A percentile compares a stretch with the other conserved stretches of the same genome.
These are phyloP conservation scores for Blastobotrys indianensis DNA, from an alignment of 1,139 yeast genomes.

Conservation along the genomic window DNA sequence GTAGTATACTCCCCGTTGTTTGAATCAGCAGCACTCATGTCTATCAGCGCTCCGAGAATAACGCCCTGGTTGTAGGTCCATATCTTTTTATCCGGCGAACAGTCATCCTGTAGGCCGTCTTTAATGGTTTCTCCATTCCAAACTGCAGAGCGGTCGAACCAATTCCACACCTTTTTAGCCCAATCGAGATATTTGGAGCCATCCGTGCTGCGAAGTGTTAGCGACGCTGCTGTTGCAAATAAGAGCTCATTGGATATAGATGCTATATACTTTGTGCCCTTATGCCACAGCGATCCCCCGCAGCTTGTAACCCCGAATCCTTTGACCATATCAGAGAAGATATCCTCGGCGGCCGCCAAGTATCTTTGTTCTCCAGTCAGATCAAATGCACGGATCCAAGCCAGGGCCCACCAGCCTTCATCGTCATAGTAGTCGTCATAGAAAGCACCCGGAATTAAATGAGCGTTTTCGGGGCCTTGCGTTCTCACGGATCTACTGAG, in stretches of 20 bases:
- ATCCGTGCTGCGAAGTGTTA: slow-evolving; percentile 14
- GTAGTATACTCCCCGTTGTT: slow-evolving; percentile 8
- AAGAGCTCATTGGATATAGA: slow-evolving; percentile 21
- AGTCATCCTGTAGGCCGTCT: slow-evolving; percentile 16
- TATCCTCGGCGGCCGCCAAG: slow-evolving; percentile 15
- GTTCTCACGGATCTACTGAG: neutral
- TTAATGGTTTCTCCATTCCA: slow-evolving; percentile 15
- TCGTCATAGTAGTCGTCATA: slow-evolving; percentile 18
- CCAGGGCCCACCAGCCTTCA: slow-evolving; percentile 21
- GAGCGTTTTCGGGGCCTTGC: slow-evolving; percentile 2
- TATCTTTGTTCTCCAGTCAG: slow-evolving; percentile 12
- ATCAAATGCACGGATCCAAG: slow-evolving; percentile 19
- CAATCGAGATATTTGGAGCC: slow-evolving; percentile 15
- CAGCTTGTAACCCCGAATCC: slow-evolving; percentile 16
- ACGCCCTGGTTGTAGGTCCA: slow-evolving; percentile 23
- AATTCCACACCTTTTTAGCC: slow-evolving; percentile 17
- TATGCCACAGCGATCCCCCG: slow-evolving; percentile 20
- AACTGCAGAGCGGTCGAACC: slow-evolving; percentile 16
- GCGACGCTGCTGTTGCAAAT: slow-evolving; percentile 12
- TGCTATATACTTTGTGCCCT: slow-evolving; percentile 15
- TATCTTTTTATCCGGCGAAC: slow-evolving; percentile 16
- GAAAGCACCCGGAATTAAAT: slow-evolving; percentile 15
- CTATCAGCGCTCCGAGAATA: slow-evolving; percentile 18
- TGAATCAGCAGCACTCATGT: slow-evolving; percentile 12
- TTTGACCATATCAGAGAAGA: slow-evolving; percentile 15